Base-by-base conservation (phyloP, 2,329 filamentous ascomycete genomes). In the Alternaria burnsii region DNA sequence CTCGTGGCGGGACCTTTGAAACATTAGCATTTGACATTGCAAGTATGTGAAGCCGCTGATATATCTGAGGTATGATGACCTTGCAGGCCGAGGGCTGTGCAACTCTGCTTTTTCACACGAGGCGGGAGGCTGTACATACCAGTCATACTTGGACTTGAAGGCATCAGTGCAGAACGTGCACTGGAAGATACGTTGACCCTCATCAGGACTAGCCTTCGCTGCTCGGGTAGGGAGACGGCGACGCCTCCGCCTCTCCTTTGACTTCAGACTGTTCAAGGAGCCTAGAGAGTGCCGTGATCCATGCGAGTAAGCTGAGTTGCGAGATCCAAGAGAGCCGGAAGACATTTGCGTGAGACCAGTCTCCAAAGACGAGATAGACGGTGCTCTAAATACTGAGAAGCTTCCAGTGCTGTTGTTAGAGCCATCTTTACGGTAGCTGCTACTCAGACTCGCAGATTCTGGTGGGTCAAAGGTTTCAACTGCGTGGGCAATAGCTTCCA, bases 401-500 rank as follows among this genome's bases (percentile, higher is more conserved):
- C 76, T 78, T 20, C 75, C 81, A 53, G 80, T 81, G 32, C 80
- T 82, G 55, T 75, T 74, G 64, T 80, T 86, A 34, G 86, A 88
- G 59, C 82, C 73, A 26, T 74, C 80, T 71, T 86, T 85, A 58
- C 83, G 74, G 48, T 78, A 77, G 50, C 75, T 76, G 54, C 78
- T 81, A 5, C 79, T 79, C 3, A 74, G 66, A 53, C 74, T 79
- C 14, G 64, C 52, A 12, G 70, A 55, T 47, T 73, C 68, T 16
- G 73, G 76, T 16, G 67, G 71, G 42, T 77, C 73, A 55, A 76
- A 75, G 12, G 72, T 69, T 59, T 79, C 80, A 42, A 90, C 82
- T 69, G 88, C 88, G 72, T 87, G 82, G 47, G 84, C 84, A 80
- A 91, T 90, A 81, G 86, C 88, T 38, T 83, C 85, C 59, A 88